Conservation (phyloP, 169 alveolate genomes). For the Plasmodium adleri region DNA sequence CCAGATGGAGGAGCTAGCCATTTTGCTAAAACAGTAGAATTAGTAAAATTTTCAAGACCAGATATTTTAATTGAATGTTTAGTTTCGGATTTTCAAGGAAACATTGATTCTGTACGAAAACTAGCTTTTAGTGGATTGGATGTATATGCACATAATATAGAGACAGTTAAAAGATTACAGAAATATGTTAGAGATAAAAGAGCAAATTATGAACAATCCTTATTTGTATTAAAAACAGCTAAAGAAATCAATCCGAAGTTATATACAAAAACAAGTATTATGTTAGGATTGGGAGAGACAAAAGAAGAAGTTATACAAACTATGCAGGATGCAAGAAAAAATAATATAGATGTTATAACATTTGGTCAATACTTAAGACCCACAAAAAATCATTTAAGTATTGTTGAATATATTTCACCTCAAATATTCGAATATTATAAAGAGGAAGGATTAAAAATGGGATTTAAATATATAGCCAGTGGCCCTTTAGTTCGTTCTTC, state of each 20-base stretch:
- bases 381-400: conserved; percentile 78
- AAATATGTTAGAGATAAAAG: conserved; percentile 81
- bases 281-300: conserved; percentile 85
- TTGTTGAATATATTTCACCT: conserved; percentile 79
- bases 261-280: conserved; percentile 81
- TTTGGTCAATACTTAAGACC: conserved; percentile 84
- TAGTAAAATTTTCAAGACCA: conserved; percentile 79
- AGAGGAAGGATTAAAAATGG: conserved; percentile 77
- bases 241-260: conserved; percentile 77
- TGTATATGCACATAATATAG: conserved; percentile 85
- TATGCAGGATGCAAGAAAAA: conserved; percentile 57
- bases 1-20: conserved; percentile 85
- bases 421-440: conserved; percentile 72
- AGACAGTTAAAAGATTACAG: conserved; percentile 81
- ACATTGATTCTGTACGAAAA: conserved; percentile 50
- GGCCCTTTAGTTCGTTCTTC: conserved; percentile 84
- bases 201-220: conserved; percentile 79
- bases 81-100: conserved; percentile 84
- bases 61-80: conserved; percentile 81
- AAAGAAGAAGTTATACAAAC: conserved; percentile 78
- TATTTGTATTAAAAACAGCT: conserved; percentile 75
- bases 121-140: conserved; percentile 82
- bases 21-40: conserved; percentile 82
- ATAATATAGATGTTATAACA: conserved; percentile 80
- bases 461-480: conserved; percentile 82